Conservation (phyloP, 306 rosid species). For the Spatholobus suberectus region DNA sequence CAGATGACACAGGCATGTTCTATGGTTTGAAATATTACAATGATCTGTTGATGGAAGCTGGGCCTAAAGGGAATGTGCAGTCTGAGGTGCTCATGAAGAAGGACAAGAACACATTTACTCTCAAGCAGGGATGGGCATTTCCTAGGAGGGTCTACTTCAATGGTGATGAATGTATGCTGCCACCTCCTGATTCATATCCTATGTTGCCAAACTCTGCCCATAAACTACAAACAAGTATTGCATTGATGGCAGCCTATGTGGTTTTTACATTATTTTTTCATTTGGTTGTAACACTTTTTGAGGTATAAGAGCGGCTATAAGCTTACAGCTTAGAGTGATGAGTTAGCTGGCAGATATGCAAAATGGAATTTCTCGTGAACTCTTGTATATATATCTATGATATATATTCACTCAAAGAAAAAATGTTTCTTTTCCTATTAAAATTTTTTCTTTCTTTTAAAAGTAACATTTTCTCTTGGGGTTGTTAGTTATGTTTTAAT, state of each 20-base stretch:
- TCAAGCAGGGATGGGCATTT: conserved; percentile 95
- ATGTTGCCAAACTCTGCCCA: conserved; percentile 75
- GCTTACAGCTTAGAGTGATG: conserved; percentile 16
- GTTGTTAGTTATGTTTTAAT: background rate
- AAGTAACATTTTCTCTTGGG: background rate
- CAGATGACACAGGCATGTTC: conserved; percentile 98
- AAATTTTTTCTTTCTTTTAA: no score
- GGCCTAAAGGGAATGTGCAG: conserved; percentile 85
- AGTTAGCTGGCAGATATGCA: conserved; percentile 4
- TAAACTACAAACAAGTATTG: conserved; percentile 32
- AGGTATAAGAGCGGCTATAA: background rate
- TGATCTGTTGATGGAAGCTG: conserved; percentile 89
- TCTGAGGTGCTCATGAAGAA: conserved; percentile 85
- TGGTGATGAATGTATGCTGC: conserved; percentile 92
- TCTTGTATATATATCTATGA: background rate
- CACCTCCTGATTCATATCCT: conserved; percentile 90
- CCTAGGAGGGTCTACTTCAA: conserved; percentile 93
- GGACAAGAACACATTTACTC: conserved; percentile 73
- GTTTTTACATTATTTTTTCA: conserved; percentile 47
- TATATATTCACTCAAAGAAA: background rate
- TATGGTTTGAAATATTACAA: conserved; percentile 91
- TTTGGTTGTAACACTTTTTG: conserved; percentile 40
- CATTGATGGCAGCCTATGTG: conserved; percentile 36
- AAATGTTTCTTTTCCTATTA: background rate
- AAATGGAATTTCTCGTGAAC: conserved; percentile 15